These are phyloP conservation scores for Clitopilus passeckerianus DNA, from an alignment of 768 basidiomycete species.

Conservation along the genomic window DNA sequence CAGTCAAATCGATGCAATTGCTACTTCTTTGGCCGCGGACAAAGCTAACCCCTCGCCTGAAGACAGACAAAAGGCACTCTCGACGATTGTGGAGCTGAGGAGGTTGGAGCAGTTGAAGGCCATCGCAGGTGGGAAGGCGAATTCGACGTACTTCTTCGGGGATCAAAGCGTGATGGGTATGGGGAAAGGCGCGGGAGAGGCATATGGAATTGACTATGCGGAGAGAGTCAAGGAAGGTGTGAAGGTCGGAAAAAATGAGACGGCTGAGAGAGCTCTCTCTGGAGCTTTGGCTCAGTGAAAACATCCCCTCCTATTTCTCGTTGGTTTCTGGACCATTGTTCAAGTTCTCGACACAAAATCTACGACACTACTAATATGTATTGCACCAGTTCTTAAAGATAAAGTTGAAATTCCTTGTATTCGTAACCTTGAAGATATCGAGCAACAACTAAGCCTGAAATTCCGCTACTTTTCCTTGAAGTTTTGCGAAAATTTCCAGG, in stretches of 20 bases:
- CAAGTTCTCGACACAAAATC: too few species aligned
- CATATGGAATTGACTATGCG: conserved; percentile 42
- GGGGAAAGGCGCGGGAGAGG: conserved; percentile 23
- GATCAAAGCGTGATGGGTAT: conserved; percentile 31
- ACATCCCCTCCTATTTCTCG: neutral
- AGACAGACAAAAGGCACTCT: conserved; percentile 33
- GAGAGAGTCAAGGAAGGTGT: conserved; percentile 36
- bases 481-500: too few species aligned
- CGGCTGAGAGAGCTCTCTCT: neutral
- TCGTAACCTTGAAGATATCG: too few species aligned
- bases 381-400: too few species aligned
- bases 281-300: neutral
- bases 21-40: conserved; percentile 30
- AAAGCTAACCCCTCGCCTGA: conserved; percentile 22
- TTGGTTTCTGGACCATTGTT: too few species aligned
- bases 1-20: conserved; percentile 41
- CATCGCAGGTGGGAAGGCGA: conserved; percentile 43
- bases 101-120: conserved; percentile 49
- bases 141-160: conserved; percentile 56
- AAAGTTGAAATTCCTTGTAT: too few species aligned
- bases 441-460: too few species aligned
- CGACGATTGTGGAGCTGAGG: conserved; percentile 40
- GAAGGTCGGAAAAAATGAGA: neutral
- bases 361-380: too few species aligned
- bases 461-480: too few species aligned